Conservation (phyloP, 2,329 filamentous ascomycete genomes). For the Arachnomyces sp. region DNA sequence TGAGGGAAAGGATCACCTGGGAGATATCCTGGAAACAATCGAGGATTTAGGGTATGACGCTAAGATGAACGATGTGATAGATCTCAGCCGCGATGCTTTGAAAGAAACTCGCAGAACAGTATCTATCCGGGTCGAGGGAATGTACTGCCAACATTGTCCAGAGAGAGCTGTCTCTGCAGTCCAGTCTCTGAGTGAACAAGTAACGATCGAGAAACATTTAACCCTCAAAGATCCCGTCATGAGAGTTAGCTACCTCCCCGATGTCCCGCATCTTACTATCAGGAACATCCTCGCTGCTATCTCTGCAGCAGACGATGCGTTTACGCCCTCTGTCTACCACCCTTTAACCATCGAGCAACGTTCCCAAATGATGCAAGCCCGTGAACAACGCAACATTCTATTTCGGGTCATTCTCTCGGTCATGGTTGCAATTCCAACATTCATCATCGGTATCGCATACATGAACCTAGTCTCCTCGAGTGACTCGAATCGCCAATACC, state of each 20-base stretch:
- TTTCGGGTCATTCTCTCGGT: slow-evolving; percentile 61
- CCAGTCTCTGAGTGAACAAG: slow-evolving; percentile 35
- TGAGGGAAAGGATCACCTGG: slow-evolving; percentile 38
- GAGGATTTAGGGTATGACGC: slow-evolving; percentile 44
- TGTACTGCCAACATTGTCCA: slow-evolving; percentile 68
- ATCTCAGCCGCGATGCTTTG: slow-evolving; percentile 41
- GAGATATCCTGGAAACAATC: slow-evolving; percentile 40
- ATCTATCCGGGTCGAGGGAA: slow-evolving; percentile 59
- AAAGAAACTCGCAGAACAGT: slow-evolving; percentile 49
- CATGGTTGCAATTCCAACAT: slow-evolving; percentile 67
- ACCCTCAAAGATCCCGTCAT: slow-evolving; percentile 58
- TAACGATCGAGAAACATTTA: slow-evolving; percentile 35
- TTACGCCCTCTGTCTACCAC: slow-evolving; percentile 64
- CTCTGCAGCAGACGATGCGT: slow-evolving; percentile 54
- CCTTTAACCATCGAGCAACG: slow-evolving; percentile 77
- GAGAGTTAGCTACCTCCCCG: slow-evolving; percentile 61
- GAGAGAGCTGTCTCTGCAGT: slow-evolving; percentile 18
- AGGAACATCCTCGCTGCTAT: slow-evolving; percentile 65
- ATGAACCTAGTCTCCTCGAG: slow-evolving; percentile 67
- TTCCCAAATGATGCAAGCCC: slow-evolving; percentile 61
- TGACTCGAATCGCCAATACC: slow-evolving; percentile 51
- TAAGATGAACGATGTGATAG: slow-evolving; percentile 37
- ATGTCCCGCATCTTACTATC: slow-evolving; percentile 62
- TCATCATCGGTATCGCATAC: slow-evolving; percentile 80
- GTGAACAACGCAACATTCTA: slow-evolving; percentile 61